These are phyloP conservation scores for Cyberlindnera nakhonratchasimensis DNA, from an alignment of 805 yeast genomes.

Conservation along the genomic window DNA sequence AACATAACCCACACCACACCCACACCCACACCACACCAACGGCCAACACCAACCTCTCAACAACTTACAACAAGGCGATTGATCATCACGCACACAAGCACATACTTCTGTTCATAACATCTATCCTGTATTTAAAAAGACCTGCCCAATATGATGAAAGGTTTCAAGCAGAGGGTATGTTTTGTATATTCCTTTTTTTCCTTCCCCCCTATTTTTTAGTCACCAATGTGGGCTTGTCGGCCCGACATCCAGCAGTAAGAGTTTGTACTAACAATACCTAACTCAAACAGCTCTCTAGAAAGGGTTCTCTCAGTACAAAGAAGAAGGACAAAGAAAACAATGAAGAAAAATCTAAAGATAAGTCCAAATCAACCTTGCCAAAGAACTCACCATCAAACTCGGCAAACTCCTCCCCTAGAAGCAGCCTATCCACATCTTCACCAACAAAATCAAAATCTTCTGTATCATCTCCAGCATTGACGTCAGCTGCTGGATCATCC, in stretches of 20 bases:
- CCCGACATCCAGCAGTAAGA: background rate
- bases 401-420: constrained; percentile 25
- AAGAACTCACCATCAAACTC: constrained; percentile 22
- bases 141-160: constrained; percentile 62
- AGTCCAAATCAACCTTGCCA: constrained; percentile 16
- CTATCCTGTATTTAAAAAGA: background rate
- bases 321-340: constrained; percentile 35
- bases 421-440: constrained; percentile 19
- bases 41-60: too few relatives aligned
- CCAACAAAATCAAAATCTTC: constrained; percentile 18
- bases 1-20: too few relatives aligned
- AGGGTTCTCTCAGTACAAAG: constrained; percentile 33
- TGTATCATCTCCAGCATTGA: constrained; percentile 8
- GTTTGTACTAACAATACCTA: constrained; percentile 14
- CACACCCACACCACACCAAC: too few relatives aligned
- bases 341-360: constrained; percentile 21
- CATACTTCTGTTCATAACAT: background rate
- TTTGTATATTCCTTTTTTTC: background rate
- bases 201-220: too few relatives aligned
- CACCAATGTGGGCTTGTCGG: too few relatives aligned
- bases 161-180: constrained; percentile 58
- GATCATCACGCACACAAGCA: too few relatives aligned
- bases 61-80: too few relatives aligned
- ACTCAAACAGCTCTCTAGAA: constrained; percentile 24
- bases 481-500: background rate